phyloP scores from a whole-genome alignment of 176 grass and related monocot species.

The Chrysopogon serrulatus region DNA sequence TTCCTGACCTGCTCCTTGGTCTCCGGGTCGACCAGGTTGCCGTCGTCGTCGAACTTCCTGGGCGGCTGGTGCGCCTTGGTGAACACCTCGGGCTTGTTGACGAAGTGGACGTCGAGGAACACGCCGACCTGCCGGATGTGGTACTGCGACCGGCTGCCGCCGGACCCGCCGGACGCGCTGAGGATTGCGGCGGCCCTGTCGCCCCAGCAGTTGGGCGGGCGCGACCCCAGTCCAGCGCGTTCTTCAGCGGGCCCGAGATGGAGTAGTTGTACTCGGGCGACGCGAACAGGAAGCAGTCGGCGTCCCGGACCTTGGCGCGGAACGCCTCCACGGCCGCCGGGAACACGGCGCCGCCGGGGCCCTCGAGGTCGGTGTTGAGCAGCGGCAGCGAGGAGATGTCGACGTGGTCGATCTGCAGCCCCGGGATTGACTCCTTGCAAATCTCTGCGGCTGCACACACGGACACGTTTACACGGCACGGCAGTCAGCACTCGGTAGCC shows the following conservation, averaged over 20 bases:
- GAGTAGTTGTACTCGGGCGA: conserved; percentile 95
- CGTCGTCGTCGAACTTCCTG: conserved; percentile 58
- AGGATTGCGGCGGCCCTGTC: conserved; percentile 60
- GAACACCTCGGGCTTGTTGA: conserved; percentile 86
- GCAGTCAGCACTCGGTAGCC: too few relatives aligned
- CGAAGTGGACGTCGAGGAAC: conserved; percentile 83
- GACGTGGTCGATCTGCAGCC: conserved; percentile 53
- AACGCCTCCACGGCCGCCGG: conserved; percentile 68
- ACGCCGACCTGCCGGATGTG: conserved; percentile 80
- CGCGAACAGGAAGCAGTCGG: conserved; percentile 75
- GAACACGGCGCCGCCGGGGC: conserved; percentile 29
- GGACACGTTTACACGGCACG: too few relatives aligned
- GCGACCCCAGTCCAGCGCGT: conserved; percentile 82
- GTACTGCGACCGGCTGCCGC: conserved; percentile 58
- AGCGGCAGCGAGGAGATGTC: conserved; percentile 70
- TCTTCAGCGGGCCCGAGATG: conserved; percentile 70
- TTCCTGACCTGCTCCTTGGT: conserved; percentile 48
- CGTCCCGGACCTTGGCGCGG: conserved; percentile 37
- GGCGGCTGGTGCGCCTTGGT: conserved; percentile 34
- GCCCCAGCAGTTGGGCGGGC: conserved; percentile 52
- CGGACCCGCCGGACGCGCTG: conserved; percentile 57
- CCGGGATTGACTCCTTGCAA: conserved; percentile 59
- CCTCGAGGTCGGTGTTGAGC: conserved; percentile 87
- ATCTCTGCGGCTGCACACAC: conserved; percentile 44
- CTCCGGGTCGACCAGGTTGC: conserved; percentile 49